Evolutionary conservation across 2,329 filamentous ascomycete genomes (phyloP).

Genomic region (Fusarium liriodendri): DNA sequence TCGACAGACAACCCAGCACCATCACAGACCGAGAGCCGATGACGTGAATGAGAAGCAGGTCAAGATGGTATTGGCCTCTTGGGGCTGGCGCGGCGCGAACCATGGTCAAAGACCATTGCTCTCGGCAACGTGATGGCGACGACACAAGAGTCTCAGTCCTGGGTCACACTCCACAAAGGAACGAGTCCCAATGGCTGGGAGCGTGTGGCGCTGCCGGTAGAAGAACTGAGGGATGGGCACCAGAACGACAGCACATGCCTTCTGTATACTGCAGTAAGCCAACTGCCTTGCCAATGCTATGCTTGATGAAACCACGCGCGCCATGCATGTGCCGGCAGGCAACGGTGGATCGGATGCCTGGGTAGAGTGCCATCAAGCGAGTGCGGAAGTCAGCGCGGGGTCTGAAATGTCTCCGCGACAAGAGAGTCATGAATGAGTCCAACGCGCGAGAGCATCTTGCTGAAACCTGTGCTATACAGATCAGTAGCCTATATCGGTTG

Average conservation of each 20-base stretch:
- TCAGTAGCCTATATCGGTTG: conserved; percentile 15
- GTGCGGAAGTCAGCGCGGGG: conserved; percentile 26
- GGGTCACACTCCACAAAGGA: background rate
- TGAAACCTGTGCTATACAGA: conserved; percentile 18
- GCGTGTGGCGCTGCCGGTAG: conserved; percentile 22
- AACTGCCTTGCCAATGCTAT: conserved; percentile 28
- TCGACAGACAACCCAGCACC: conserved; percentile 5
- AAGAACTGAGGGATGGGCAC: conserved; percentile 31
- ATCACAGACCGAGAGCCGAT: background rate
- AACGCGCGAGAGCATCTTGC: conserved; percentile 1
- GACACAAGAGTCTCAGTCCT: background rate
- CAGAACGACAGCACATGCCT: conserved; percentile 25
- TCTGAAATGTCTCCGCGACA: conserved; percentile 15
- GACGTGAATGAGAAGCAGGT: background rate
- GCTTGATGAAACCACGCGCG: conserved; percentile 25
- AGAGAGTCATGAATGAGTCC: conserved; percentile 15
- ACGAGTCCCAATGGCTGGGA: conserved; percentile 2
- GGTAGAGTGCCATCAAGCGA: conserved; percentile 31
- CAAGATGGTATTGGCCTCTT: conserved; percentile 5
- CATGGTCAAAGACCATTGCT: conserved; percentile 15
- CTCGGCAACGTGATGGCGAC: conserved; percentile 19
- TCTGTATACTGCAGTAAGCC: conserved; percentile 7
- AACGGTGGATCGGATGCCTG: conserved; percentile 30
- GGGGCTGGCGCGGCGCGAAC: conserved; percentile 6
- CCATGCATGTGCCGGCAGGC: conserved; percentile 43